Conservation (phyloP, 1,284 basidiomycete species). For the Taiwanofungus camphoratus region DNA sequence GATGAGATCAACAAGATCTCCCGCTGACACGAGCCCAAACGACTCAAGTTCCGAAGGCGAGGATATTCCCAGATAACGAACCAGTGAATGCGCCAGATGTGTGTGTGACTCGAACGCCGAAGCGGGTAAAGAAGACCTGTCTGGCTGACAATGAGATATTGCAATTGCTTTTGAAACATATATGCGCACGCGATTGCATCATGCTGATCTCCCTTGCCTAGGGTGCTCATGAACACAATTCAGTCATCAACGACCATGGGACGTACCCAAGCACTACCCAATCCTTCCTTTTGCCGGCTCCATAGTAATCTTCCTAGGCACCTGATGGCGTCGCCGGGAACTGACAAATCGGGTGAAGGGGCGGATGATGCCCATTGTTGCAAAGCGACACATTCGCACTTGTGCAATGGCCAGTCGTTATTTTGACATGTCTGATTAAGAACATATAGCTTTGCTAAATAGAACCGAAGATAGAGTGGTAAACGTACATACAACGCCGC, state of each 20-base stretch:
- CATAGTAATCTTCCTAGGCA: conserved; percentile 75
- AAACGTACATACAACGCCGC: conserved; percentile 46
- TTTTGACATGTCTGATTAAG: conserved; percentile 64
- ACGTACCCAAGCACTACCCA: conserved; percentile 56
- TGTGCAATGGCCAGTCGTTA: conserved; percentile 73
- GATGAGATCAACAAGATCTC: conserved; percentile 63
- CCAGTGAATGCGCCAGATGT: conserved; percentile 64
- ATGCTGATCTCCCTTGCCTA: conserved; percentile 62
- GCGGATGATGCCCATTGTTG: conserved; percentile 47
- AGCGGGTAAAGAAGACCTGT: conserved; percentile 44
- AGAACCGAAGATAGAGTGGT: neutral
- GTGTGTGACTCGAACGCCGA: conserved; percentile 51
- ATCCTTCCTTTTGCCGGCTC: conserved; percentile 51
- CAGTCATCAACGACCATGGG: conserved; percentile 2
- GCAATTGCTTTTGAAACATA: neutral
- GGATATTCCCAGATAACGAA: conserved; percentile 57
- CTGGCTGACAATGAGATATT: conserved; percentile 27
- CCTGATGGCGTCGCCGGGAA: conserved; percentile 71
- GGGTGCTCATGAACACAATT: neutral
- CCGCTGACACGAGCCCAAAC: conserved; percentile 50
- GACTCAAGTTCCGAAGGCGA: conserved; percentile 52
- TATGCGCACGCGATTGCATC: conserved; percentile 70
- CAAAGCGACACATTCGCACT: conserved; percentile 70
- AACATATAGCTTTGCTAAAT: conserved; percentile 3
- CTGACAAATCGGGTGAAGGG: conserved; percentile 38